Evolutionary conservation across 1,284 basidiomycete genomes (phyloP), one percentile per base, ranked within the genome.

Genomic region (Porogramme epimiltina): DNA sequence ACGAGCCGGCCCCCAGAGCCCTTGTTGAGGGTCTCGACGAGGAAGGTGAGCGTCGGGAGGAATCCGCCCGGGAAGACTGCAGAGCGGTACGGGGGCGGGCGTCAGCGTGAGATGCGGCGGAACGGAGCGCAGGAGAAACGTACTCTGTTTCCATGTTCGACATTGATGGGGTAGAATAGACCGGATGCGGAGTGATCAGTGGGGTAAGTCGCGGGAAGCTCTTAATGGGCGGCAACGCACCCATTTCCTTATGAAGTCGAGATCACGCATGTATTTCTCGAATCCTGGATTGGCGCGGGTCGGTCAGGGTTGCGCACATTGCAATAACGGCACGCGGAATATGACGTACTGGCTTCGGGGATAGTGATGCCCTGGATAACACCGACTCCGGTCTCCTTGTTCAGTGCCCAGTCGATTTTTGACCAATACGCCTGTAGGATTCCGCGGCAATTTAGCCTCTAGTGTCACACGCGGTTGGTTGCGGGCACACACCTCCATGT

Each of bases 171-270:
- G n/a, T n/a, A n/a, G n/a, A n/a, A n/a, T n/a, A n/a, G n/a, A n/a
- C n/a, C n/a, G n/a, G n/a, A n/a, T n/a, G n/a, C n/a, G n/a, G n/a
- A n/a, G n/a, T n/a, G n/a, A n/a, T n/a, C n/a, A n/a, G n/a, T n/a
- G n/a, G n/a, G n/a, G n/a, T n/a, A n/a, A n/a, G n/a, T n/a, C n/a
- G n/a, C n/a, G n/a, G n/a, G n/a, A n/a, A n/a, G n/a, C n/a, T n/a
- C n/a, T 31, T 13, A 31, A 31, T 8, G 28, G 8, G 13, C 28
- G 28, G 25, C 26, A 25, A 62, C 77, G 52, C 66, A 82, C 82
- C 84, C 86, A 92, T 82, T 92, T 92, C 36, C 80, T 76, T 56
- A 92, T 92, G 62, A 91, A 91, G 68, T 91, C 87, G 24, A 87
- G 80, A 57, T 84, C 82, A 34, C 70, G 73, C 47, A 74, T 77